Conservation (phyloP, 345 rosid species). For the Hibiscus mutabilis region DNA sequence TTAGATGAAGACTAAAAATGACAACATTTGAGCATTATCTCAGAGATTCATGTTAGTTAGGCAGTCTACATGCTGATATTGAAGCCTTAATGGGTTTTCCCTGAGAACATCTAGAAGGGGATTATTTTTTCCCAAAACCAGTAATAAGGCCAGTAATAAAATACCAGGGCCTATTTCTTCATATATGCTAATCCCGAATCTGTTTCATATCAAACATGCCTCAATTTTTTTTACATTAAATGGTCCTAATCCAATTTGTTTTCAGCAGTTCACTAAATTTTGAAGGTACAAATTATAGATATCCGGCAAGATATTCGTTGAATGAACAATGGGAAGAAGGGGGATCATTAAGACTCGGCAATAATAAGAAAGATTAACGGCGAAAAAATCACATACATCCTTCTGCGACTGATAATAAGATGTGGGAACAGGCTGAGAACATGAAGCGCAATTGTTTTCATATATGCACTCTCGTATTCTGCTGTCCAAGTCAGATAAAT, state of each 20-base stretch:
- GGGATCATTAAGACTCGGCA: not conserved
- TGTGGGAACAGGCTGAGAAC: constrained; percentile 64
- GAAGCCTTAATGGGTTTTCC: not conserved
- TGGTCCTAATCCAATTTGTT: not conserved
- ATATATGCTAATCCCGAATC: not conserved
- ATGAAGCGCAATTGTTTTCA: constrained; percentile 67
- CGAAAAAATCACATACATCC: constrained; percentile 44
- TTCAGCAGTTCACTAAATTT: not conserved
- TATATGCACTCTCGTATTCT: constrained; percentile 80
- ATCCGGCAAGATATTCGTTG: not conserved
- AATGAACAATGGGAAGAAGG: not conserved
- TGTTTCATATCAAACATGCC: not conserved
- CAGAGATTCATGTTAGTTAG: not conserved
- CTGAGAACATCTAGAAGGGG: not conserved
- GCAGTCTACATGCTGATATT: not conserved
- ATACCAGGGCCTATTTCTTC: not conserved
- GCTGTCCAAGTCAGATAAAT: constrained; percentile 71
- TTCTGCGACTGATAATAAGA: constrained; percentile 78
- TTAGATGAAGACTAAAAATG: not conserved
- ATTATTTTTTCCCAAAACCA: not conserved
- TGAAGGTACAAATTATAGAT: not conserved
- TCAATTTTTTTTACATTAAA: not conserved
- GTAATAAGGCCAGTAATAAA: not conserved
- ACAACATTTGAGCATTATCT: not conserved
- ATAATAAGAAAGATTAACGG: not conserved